Base-by-base conservation (phyloP, 345 rosid genomes). In the Atalantia buxifolia region DNA sequence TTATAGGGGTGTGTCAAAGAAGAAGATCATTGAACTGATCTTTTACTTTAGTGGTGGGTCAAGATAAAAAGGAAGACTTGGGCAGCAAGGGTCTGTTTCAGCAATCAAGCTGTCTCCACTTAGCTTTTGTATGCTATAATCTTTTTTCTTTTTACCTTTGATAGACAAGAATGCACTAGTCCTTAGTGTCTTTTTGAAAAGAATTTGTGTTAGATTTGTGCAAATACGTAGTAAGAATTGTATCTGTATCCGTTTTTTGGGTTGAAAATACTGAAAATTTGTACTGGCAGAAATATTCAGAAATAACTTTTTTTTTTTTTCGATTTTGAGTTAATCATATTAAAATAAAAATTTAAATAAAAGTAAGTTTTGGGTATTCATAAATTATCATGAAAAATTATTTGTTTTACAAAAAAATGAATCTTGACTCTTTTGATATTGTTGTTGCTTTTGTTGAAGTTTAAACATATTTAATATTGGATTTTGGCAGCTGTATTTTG, bases 101-200 rank as follows among this genome's bases (percentile, higher is more conserved):
- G 84, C 66, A 77, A 85, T 81, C 78, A 85, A 77, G 71, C 66
- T 85, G 87, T 85, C 86, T 86, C 82, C 78, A 38, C 36, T 40
- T 50, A 38, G 75, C 82, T 75, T 81, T 84, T 81, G 40, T 40
- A 19, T 69, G 60, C 31, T 55, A 50, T 59, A 16, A 33, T 61
- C 63, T 72, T 78, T 66, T 28, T 62, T 71, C 57, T 77, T 28
- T 72, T 45, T 65, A 16, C 56, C 63, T 65, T 72, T 77, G 45
- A 27, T 27, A 69, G 77, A 77, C 66, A 76, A 78, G 79, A 76
- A 76, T 61, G 77, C 78, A 70, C 42, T 9, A 22, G 30, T 59
- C 13, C 53, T 68, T 57, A 45, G 45, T 82, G 60, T 65, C 65
- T 76, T 42, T 40, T 25, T 71, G 38, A 53, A 72, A 61, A 56